A percentile compares a stretch with the other conserved stretches of the same genome.
Conservation (phyloP, 1,139 yeast species). For the Pichia sp. region DNA sequence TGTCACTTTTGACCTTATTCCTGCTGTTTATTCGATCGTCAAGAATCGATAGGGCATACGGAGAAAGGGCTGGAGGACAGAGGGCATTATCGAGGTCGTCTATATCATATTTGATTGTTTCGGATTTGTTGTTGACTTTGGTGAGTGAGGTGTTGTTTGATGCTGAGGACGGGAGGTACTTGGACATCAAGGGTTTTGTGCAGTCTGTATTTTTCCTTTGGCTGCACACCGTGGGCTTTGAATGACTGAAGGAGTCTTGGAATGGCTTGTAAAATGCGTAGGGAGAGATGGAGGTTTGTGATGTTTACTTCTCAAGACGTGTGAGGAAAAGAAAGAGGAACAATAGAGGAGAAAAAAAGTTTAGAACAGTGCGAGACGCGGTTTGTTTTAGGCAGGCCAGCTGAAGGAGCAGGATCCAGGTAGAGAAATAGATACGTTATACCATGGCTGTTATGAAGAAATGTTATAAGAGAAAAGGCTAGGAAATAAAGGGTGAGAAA, state of each 20-base stretch:
- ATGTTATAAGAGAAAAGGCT: no score
- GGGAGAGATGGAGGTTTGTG: neutral
- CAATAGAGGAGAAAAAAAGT: no score
- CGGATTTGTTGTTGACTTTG: slow-evolving; percentile 2
- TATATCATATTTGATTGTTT: slow-evolving; percentile 3
- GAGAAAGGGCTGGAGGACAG: slow-evolving; percentile 63
- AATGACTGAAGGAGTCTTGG: neutral
- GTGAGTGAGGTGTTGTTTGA: slow-evolving; percentile 13
- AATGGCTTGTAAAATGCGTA: neutral
- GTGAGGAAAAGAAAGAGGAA: no score
- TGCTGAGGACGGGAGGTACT: slow-evolving; percentile 14
- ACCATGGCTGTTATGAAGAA: no score
- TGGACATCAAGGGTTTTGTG: slow-evolving; percentile 5
- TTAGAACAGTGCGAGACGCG: neutral
- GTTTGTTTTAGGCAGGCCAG: no score
- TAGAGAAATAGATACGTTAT: no score
- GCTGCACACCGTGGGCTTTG: neutral
- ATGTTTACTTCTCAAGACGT: neutral
- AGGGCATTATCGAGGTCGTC: slow-evolving; percentile 41
- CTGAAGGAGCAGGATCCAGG: no score
- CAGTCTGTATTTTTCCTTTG: neutral
- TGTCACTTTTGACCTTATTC: neutral
- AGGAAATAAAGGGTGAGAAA: no score
- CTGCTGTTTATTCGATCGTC: slow-evolving; percentile 25
- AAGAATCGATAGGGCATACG: slow-evolving; percentile 46